A percentile compares a stretch with the other conserved stretches of the same genome.
Conservation (phyloP, 495 filamentous ascomycete species). For the Aspergillus steynii region DNA sequence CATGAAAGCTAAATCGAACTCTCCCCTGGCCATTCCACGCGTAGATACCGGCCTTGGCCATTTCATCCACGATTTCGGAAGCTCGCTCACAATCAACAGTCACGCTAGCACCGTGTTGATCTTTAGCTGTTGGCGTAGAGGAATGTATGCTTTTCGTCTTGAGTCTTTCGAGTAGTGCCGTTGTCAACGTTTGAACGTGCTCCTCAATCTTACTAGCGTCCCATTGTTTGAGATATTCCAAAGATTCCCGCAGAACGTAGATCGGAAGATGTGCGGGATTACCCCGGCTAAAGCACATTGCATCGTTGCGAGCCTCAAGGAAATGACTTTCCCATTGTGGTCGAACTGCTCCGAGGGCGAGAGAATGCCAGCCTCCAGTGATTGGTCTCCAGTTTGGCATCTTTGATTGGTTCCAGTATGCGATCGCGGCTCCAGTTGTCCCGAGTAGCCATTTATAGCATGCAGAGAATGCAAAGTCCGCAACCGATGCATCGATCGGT, state of each 20-base stretch:
- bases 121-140: slow-evolving; percentile 1
- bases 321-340: neutral
- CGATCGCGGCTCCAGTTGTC: slow-evolving; percentile 10
- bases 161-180: neutral
- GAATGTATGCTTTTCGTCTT: neutral
- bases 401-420: slow-evolving; percentile 8
- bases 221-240: slow-evolving; percentile 4
- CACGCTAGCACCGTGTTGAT: neutral
- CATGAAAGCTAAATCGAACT: slow-evolving; percentile 5
- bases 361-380: slow-evolving; percentile 5
- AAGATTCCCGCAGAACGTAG: neutral
- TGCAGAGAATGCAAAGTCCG: slow-evolving; percentile 8
- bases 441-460: slow-evolving; percentile 9
- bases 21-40: slow-evolving; percentile 13
- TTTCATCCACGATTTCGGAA: neutral
- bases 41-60: slow-evolving; percentile 1
- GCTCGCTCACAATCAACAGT: slow-evolving; percentile 3
- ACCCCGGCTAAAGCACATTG: slow-evolving; percentile 7
- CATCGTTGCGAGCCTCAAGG: neutral
- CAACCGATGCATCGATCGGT: slow-evolving; percentile 9
- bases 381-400: slow-evolving; percentile 4
- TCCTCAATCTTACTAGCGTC: neutral
- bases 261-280: slow-evolving; percentile 8
- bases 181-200: slow-evolving; percentile 5
- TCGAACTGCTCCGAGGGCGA: neutral